Base-by-base conservation (phyloP, 306 rosid species). In the Inga oerstediana region DNA sequence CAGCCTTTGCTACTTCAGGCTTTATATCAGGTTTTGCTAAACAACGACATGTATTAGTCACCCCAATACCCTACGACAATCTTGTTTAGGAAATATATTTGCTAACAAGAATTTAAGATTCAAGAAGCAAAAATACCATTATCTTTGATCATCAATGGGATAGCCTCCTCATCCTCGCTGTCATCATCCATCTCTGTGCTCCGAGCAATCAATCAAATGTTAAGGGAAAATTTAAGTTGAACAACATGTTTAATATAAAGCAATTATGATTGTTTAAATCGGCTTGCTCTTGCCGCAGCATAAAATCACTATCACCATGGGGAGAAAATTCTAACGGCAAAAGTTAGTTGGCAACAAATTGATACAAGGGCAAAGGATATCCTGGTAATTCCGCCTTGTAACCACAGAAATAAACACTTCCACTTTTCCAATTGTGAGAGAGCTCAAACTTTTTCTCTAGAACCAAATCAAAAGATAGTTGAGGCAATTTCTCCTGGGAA, bases 351-450 rank as follows among this genome's bases (percentile, higher is more conserved):
- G 43, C 46, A 35, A 68, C 32, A 35, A 46, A 3, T 22, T 35
- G 62, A 4, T 1, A 27, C 30, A 27, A 27, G 30, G 30, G 30
- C 30, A 1, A 89, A 93, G 94, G 94, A 91, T 95, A 93, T 93
- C 80, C 82, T 1, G 43, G 14, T n/a, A 59, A 41, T 37, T 58
- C 20, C 2, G 89, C 82, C 74, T 81, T 92, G 86, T 93, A 92
- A 27, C 99, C 99, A 75, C 79, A 64, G 32, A 91, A 89, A 82
- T 81, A 77, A 32, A 96, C 88, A 73, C 91, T 90, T 3, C 89
- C 96, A 80, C 19, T 54, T 24, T 96, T 92, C 61, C 89, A 88
- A 80, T 56, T 91, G 87, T 96, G 98, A 4, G 96, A 93, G 34
- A 92, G 91, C 86, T 92, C 97, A 80, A 89, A 89, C 61, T 88